phyloP scores from a whole-genome alignment of 768 basidiomycete species.

The Boletus sensibilis region DNA sequence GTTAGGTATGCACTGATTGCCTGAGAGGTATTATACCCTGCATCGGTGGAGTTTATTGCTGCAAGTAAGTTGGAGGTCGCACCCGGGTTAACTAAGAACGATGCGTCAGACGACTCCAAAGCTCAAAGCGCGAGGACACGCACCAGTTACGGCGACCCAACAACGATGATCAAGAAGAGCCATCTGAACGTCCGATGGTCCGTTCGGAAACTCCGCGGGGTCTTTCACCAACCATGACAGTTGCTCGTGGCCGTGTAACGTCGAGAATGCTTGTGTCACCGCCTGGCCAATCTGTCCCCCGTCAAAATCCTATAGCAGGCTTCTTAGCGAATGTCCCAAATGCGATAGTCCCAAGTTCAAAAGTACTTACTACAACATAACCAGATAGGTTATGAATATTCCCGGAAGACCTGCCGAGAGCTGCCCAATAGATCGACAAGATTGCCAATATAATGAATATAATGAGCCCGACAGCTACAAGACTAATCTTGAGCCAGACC shows the following conservation, averaged over 20 bases:
- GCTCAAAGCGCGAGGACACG: conserved; percentile 19
- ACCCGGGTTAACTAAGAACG: conserved; percentile 40
- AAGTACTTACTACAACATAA: conserved; percentile 52
- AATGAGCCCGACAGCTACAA: conserved; percentile 36
- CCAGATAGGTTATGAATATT: conserved; percentile 45
- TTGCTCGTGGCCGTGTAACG: conserved; percentile 28
- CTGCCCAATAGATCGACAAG: conserved; percentile 62
- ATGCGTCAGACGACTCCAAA: not conserved
- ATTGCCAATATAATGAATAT: conserved; percentile 47
- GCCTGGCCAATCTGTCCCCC: conserved; percentile 49
- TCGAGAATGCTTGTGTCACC: conserved; percentile 41
- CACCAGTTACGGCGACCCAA: conserved; percentile 58
- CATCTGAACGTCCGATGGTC: conserved; percentile 40
- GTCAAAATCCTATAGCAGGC: conserved; percentile 53
- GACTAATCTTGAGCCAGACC: conserved; percentile 42
- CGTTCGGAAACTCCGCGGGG: conserved; percentile 45
- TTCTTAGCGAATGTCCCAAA: not conserved
- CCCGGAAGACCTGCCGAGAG: conserved; percentile 44
- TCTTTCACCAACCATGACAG: conserved; percentile 48
- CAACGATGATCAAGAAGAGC: conserved; percentile 49
- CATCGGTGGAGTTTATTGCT: conserved; percentile 40
- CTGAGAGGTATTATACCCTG: conserved; percentile 45
- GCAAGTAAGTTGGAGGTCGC: conserved; percentile 38
- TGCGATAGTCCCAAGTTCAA: not conserved
- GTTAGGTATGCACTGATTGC: conserved; percentile 49